Base-by-base conservation (phyloP, 257 asterid species). In the Eucommia ulmoides region DNA sequence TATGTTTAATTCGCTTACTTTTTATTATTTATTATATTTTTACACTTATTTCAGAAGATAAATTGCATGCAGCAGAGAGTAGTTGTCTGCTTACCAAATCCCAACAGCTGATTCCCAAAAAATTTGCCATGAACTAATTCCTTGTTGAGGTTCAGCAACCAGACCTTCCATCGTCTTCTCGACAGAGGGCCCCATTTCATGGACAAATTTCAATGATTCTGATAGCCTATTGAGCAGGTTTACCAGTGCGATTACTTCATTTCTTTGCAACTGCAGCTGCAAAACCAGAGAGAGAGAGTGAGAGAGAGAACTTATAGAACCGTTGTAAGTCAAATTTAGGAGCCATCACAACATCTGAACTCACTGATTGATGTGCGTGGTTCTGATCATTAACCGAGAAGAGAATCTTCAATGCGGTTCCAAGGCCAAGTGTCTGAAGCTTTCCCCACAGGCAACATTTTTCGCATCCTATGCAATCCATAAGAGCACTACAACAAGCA, bases 341-440 rank as follows among this genome's bases (percentile, higher is more conserved):
- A n/a, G n/a, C n/a, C n/a, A n/a, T n/a, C n/a, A n/a, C n/a, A n/a
- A n/a, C n/a, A n/a, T n/a, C n/a, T n/a, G 35, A 61, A 62, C 97
- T 78, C 73, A 87, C 93, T 22, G 72, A 75, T 46, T 67, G 72
- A 64, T 71, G 64, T 29, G 64, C 67, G 61, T 63, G 61, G 55
- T 49, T 65, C 44, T 74, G 61, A 52, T 75, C 74, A 64, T 87
- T 89, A 51, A 87, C 77, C 1, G 94, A 78, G 73, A 87, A 87
- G 24, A 87, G 84, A 69, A 83, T 87, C 75, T 87, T 87, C 19
- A 87, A 61, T 24, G 97, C 94, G 54, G 94, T 87, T 71, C 97
- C 97, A 15, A 87, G 91, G 38, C 97, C 97, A 50, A 78, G 94
- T 53, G 81, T 91, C 63, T 87, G 97, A 51, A 87, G 94, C 64